Evolutionary conservation across 2,329 filamentous ascomycete genomes (phyloP).

Genomic region (Mollisia scopiformis): DNA sequence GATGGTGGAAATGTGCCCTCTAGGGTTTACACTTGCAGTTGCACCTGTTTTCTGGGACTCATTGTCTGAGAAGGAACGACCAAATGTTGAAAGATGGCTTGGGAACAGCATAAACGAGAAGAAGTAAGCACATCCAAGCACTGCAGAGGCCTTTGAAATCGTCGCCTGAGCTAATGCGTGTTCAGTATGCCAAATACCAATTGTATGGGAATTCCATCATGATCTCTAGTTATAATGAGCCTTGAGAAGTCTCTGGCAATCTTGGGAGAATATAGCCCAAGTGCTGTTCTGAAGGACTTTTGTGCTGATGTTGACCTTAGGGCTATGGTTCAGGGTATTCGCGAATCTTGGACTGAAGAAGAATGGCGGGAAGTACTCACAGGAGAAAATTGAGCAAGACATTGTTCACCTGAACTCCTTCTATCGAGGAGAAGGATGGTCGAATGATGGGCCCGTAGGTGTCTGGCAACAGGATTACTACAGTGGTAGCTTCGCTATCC

Average conservation of each 20-base stretch:
- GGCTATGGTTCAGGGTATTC: slow-evolving; percentile 86
- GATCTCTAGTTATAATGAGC: not conserved
- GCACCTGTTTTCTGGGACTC: slow-evolving; percentile 54
- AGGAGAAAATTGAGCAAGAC: slow-evolving; percentile 71
- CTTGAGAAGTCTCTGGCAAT: not conserved
- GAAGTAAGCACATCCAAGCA: slow-evolving; percentile 49
- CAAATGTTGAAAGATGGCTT: slow-evolving; percentile 72
- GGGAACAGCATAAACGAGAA: slow-evolving; percentile 78
- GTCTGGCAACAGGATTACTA: slow-evolving; percentile 89
- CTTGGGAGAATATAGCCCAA: not conserved
- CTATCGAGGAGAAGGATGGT: slow-evolving; percentile 82
- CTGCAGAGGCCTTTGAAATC: not conserved
- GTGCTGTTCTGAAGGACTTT: not conserved
- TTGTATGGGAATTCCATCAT: slow-evolving; percentile 33
- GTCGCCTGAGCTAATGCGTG: not conserved
- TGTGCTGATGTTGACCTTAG: not conserved
- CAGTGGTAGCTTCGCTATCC: slow-evolving; percentile 80
- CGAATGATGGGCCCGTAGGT: slow-evolving; percentile 76
- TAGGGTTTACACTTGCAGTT: slow-evolving; percentile 75
- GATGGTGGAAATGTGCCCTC: slow-evolving; percentile 84
- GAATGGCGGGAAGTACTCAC: slow-evolving; percentile 72
- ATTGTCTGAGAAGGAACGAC: slow-evolving; percentile 62
- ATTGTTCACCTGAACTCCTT: slow-evolving; percentile 81
- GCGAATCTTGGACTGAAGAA: slow-evolving; percentile 78
- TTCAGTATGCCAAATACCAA: slow-evolving; percentile 69